Evolutionary conservation across 2,329 filamentous ascomycete genomes (phyloP).

Genomic region (Lasiodiplodia gonubiensis): DNA sequence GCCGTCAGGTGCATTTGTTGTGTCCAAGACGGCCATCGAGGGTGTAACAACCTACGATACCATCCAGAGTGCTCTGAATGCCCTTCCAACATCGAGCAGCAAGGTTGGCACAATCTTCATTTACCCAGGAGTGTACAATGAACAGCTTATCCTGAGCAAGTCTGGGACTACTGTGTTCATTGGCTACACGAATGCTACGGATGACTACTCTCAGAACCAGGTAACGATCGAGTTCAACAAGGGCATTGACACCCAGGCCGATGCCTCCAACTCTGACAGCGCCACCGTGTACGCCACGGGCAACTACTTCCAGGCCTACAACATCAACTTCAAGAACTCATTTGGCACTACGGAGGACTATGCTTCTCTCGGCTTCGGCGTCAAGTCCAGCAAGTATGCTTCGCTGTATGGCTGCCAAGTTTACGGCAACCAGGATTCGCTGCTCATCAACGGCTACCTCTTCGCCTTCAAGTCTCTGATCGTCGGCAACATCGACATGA

Average conservation of each 20-base stretch:
- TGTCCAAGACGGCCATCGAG: conserved; percentile 43
- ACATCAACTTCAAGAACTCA: conserved; percentile 60
- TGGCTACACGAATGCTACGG: conserved; percentile 62
- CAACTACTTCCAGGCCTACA: conserved; percentile 62
- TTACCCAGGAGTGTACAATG: conserved; percentile 60
- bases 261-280: conserved; percentile 56
- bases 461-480: conserved; percentile 50
- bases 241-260: conserved; percentile 38
- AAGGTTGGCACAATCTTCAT: conserved; percentile 64
- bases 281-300: conserved; percentile 53
- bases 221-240: conserved; percentile 61
- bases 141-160: conserved; percentile 64
- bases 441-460: conserved; percentile 44
- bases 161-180: conserved; percentile 60
- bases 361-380: conserved; percentile 57
- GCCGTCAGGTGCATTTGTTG: conserved; percentile 55
- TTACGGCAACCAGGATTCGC: conserved; percentile 61
- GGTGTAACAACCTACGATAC: conserved; percentile 47
- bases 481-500: conserved; percentile 52
- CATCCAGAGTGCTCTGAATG: conserved; percentile 60
- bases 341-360: conserved; percentile 44
- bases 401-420: conserved; percentile 63
- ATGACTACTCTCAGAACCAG: conserved; percentile 60
- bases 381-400: conserved; percentile 52
- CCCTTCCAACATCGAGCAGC: conserved; percentile 56